Base-by-base conservation (phyloP, 345 rosid species). In the Pistacia atlantica region DNA sequence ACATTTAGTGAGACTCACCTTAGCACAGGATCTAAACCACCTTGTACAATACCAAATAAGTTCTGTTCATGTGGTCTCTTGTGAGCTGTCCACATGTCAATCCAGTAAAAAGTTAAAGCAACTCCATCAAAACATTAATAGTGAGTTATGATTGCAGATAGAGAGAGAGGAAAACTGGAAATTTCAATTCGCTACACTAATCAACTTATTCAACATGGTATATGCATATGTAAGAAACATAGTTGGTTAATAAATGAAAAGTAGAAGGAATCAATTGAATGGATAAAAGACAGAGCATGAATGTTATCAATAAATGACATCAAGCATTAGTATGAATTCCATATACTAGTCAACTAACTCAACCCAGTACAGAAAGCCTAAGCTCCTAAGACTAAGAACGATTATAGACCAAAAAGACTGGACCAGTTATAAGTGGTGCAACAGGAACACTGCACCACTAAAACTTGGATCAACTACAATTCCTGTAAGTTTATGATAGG, bases 1-100 rank as follows among this genome's bases (percentile, higher is more conserved):
- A 42, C 62, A 71, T 61, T 18, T 45, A 55, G 67, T 51, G 20
- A 70, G 48, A 77, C 72, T 80, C 76, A 92, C 97, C 97, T 90
- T 60, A 88, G 80, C 31, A 78, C 78, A 78, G 92, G 93, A 88
- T 92, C 97, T 68, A 90, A 81, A 77, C 95, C 91, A 66, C 95
- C 97, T 85, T 92, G 95, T 69, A 90, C 90, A 33, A 92, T 92
- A 74, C 93, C 97, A 74, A 92, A 92, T 78, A 92, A 84, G 80
- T 90, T 90, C 82, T 92, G 97, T 37, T 92, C 97, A 17, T 82
- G 69, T 57, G 95, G 93, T 75, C 93, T 86, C 74, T 80, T 80
- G 76, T 92, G 93, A 74, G 97, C 97, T 92, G 87, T 82, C 48
- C 78, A 76, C 6, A 66, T 73, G 55, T 48, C n/a, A 69, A 72